A percentile compares a stretch with the other conserved stretches of the same genome.
These are phyloP conservation scores for Mycosarcoma maydis DNA, from an alignment of 1,284 basidiomycete species.

Conservation along the genomic window DNA sequence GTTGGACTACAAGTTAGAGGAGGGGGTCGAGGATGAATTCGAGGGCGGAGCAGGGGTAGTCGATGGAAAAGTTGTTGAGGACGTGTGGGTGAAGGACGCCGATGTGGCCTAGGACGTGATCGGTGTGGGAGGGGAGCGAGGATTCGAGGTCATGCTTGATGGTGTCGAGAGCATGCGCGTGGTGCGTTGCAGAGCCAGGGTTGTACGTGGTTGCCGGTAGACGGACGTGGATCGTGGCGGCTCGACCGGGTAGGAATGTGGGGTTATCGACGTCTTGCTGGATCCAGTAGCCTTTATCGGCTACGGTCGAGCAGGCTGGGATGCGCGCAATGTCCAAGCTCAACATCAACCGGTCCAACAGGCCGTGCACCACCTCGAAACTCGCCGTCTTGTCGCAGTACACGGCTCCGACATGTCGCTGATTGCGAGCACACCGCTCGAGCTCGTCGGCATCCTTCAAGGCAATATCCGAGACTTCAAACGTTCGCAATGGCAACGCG, in stretches of 20 bases:
- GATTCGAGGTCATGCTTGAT: conserved; percentile 28
- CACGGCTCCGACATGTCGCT: conserved; percentile 84
- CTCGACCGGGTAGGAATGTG: conserved; percentile 92
- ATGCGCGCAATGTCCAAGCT: conserved; percentile 89
- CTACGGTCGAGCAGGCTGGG: conserved; percentile 70
- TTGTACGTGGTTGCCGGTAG: conserved; percentile 41
- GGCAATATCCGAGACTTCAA: conserved; percentile 92
- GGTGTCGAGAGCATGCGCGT: conserved; percentile 17
- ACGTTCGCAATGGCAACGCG: conserved; percentile 88
- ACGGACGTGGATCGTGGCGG: conserved; percentile 88
- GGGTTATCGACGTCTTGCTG: conserved; percentile 74
- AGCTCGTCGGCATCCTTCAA: conserved; percentile 78
- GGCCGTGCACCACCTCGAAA: conserved; percentile 94
- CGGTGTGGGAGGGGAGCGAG: conserved; percentile 6
- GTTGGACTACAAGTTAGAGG: conserved; percentile 72
- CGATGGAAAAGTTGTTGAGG: conserved; percentile 69
- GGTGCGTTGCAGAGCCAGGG: conserved; percentile 21
- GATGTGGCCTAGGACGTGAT: conserved; percentile 42
- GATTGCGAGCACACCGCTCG: conserved; percentile 87
- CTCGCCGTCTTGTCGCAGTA: conserved; percentile 97
- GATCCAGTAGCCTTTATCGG: conserved; percentile 87
- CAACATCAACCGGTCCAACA: conserved; percentile 93
- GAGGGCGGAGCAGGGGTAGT: conserved; percentile 92
- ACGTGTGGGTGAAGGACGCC: conserved; percentile 63
- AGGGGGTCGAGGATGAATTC: conserved; percentile 95